Base-by-base conservation (phyloP, 2,329 filamentous ascomycete genomes). In the Aspergillus texensis region DNA sequence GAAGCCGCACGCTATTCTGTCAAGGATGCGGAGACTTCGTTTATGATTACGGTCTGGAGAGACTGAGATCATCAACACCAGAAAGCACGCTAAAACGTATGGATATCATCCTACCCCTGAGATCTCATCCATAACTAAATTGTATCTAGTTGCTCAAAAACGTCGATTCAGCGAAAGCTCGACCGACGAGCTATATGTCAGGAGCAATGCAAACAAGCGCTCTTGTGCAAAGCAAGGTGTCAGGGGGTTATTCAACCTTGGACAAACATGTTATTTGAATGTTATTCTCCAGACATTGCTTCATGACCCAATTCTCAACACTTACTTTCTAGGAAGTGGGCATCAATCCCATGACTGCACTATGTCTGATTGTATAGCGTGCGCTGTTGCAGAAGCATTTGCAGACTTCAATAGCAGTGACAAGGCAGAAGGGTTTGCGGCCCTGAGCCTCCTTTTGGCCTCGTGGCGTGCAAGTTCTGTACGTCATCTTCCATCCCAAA, bases 241-340 rank as follows among this genome's bases (percentile, higher is more conserved):
- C 45, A 89, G 95, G 41, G 94, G 94, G 36, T 90, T 99, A 65
- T 97, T 96, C 79, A 99, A 98, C 74, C 94, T 97, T 76, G 95
- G 94, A n/a, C 93, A 96, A 63, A 98, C 95, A 12, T 99, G 94
- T 81, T 99, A 97, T 79, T 94, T 98, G 85, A 96, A 95, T 71
- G 94, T 97, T 34, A 93, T 98, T 55, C 84, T 99, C 19, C 95
- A 98, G 77, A 93, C 91, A 62, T 89, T 99, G 70, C 86, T 98
- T 60, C 94, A 97, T 80, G 97, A 98, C 74, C 94, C 94, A 0
- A 85, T 97, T 52, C 86, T 99, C 34, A 89, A 92, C 64, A 94
- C 94, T 70, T 98, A 92, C 78, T 98, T 97, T 77, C 88, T 99
- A 6, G 90, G 91, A 46, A 94, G 97, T 75, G 93, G 94, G 0